Conservation (phyloP, 768 basidiomycete genomes). For the Cyathus striatus region DNA sequence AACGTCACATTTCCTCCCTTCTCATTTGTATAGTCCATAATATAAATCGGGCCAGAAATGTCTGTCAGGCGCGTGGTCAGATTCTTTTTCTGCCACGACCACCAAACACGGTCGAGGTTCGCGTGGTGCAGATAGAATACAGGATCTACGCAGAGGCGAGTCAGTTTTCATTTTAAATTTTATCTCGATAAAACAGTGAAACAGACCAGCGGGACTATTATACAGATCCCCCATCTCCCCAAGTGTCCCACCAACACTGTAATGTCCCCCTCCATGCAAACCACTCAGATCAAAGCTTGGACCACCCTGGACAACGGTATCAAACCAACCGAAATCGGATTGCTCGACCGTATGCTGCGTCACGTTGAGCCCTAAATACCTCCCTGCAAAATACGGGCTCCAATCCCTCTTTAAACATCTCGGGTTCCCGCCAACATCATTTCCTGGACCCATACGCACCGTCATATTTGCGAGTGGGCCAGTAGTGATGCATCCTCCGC, state of each 20-base stretch:
- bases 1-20: constrained; percentile 15
- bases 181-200: background rate
- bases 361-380: constrained; percentile 9
- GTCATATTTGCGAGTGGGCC: constrained; percentile 7
- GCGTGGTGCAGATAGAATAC: background rate
- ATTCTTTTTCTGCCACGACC: constrained; percentile 1
- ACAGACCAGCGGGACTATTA: constrained; percentile 7
- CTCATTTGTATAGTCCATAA: constrained; percentile 12
- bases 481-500: constrained; percentile 7
- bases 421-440: constrained; percentile 9
- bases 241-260: constrained; percentile 6
- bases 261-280: constrained; percentile 10
- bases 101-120: background rate
- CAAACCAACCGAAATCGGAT: constrained; percentile 12
- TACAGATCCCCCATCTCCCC: constrained; percentile 7
- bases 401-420: constrained; percentile 13
- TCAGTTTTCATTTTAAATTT: background rate
- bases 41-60: constrained; percentile 15
- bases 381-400: constrained; percentile 11
- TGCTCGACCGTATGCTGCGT: constrained; percentile 9
- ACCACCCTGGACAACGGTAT: constrained; percentile 9
- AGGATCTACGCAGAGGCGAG: background rate
- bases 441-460: constrained; percentile 7
- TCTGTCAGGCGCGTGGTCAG: constrained; percentile 10
- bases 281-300: constrained; percentile 1